Percentiles rank a stretch among this genome's conserved stretches.
Evolutionary conservation across 305 asterid species (phyloP).

Genomic region (Fraxinus floribunda): DNA sequence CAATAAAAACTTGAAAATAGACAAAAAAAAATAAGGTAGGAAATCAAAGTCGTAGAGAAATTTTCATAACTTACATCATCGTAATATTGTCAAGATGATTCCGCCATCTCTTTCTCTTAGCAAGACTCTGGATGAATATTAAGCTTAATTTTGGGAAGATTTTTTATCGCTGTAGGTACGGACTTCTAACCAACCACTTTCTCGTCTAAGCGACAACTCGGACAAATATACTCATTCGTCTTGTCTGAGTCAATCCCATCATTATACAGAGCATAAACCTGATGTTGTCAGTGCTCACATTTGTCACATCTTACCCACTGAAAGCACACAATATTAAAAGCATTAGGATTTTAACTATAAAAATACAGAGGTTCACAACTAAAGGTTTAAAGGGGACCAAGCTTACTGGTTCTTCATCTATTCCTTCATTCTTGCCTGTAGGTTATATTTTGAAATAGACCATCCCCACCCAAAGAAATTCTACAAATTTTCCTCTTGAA

Average conservation of each 20-base stretch:
- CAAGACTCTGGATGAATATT: too few species aligned
- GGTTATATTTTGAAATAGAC: conserved; percentile 42
- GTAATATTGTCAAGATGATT: too few species aligned
- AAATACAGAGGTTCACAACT: background rate
- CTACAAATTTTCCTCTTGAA: conserved; percentile 32
- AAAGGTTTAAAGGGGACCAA: conserved; percentile 13
- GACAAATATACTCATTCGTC: conserved; percentile 52
- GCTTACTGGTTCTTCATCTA: conserved; percentile 46
- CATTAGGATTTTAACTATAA: too few species aligned
- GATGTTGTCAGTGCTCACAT: conserved; percentile 56
- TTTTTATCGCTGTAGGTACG: too few species aligned
- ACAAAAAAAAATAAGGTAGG: too few species aligned
- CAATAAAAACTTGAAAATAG: too few species aligned
- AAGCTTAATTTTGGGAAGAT: too few species aligned
- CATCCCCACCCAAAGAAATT: conserved; percentile 33
- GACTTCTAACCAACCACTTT: background rate
- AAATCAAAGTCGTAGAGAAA: too few species aligned
- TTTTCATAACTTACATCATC: too few species aligned
- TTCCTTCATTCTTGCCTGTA: conserved; percentile 42
- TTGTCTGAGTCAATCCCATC: conserved; percentile 47
- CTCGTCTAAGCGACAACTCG: conserved; percentile 57
- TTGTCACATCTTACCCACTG: conserved; percentile 79
- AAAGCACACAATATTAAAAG: conserved; percentile 25
- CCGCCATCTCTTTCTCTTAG: too few species aligned
- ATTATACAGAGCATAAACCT: conserved; percentile 69